Evolutionary conservation across 2,329 filamentous ascomycete genomes (phyloP), one percentile per base, ranked within the genome.

Genomic region (Metarhizium rileyi): DNA sequence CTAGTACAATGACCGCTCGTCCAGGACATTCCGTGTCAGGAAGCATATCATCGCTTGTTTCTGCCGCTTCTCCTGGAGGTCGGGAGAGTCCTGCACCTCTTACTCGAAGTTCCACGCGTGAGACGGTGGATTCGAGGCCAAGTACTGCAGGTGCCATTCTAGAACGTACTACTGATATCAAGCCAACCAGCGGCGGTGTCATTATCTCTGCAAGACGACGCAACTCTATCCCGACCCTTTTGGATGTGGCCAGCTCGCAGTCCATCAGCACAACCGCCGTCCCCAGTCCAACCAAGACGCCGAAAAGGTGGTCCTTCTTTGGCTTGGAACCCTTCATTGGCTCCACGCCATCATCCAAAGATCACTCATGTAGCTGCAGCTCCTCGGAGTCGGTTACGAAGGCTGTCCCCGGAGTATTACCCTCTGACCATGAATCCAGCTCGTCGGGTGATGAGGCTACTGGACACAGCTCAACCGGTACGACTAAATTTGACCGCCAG

Each of bases 11-110:
- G 48, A 89, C 87, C 1, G 76, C 83, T 18, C 78, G 81, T 25
- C 77, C 77, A 3, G 80, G 81, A 5, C 87, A 91, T 63, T 87
- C 84, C 2, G 75, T 87, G 30, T 86, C 86, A 25, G 86, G 84
- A 50, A 94, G 87, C 65, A 81, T 93, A 44, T 90, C 86, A 4
- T 94, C 87, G 0, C 73, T 91, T 40, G 72, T 87, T 4, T 87
- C 86, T 10, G 76, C 75, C 12, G 75, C 74, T 28, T 68, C 67
- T 6, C 64, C 68, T 50, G 57, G 57, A 52, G 57, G 76, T 70
- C 50, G 68, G 67, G 66, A 66, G 68, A 64, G 53, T 65, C 55
- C 64, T 53, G 52, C 61, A 53, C 49, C 63, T 55, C 51, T 72
- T 4, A 65, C 67, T 3, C 66, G 69, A 20, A 72, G 62, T 44